Base-by-base conservation (phyloP, 2,329 filamentous ascomycete species). In the Aspergillus ochraceus region DNA sequence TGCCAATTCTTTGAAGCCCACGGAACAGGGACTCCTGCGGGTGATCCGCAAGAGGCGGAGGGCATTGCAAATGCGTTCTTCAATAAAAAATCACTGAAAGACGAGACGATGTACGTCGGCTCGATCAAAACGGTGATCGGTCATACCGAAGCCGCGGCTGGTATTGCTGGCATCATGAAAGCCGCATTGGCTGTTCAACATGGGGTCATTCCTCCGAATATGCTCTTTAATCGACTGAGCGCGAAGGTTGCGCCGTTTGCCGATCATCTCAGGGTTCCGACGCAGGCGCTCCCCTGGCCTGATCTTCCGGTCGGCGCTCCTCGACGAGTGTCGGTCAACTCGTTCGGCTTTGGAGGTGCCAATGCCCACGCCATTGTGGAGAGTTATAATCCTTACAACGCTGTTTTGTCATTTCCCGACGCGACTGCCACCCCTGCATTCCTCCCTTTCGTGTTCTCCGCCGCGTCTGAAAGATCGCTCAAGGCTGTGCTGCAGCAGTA, bases 1-100 rank as follows among this genome's bases (percentile, higher is more conserved):
- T 64, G 60, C 22, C 76, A 78, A 49, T 79, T 71, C 59, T 77
- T 80, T 24, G 71, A 80, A 47, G 72, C 72, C 4, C 78, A 80
- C 58, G 77, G 77, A 22, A 80, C 79, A 4, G 71, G 55, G 2
- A 57, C 55, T 4, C 30, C 46, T 8, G 54, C 50, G 2, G 60
- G 60, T 12, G 60, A 62, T 26, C 54, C 55, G 2, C 24, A 56
- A 2, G 61, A 63, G 45, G 55, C 55, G 10, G 30, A 50, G 19
- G 58, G 58, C 5, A 60, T 63, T 2, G 19, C 30, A 4, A 29
- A 20, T 6, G 45, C 57, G 14, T 39, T 62, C 22, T 54, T 60
- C 4, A 49, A 49, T 4, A 19, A 19, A 32, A 11, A 9, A 26
- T 20, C 32, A 49, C 17, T 6, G 17, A 36, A 24, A 29, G 54